These are phyloP conservation scores for Azolla pinnata DNA, from an alignment of 75 land plant genomes.

Conservation along the genomic window DNA sequence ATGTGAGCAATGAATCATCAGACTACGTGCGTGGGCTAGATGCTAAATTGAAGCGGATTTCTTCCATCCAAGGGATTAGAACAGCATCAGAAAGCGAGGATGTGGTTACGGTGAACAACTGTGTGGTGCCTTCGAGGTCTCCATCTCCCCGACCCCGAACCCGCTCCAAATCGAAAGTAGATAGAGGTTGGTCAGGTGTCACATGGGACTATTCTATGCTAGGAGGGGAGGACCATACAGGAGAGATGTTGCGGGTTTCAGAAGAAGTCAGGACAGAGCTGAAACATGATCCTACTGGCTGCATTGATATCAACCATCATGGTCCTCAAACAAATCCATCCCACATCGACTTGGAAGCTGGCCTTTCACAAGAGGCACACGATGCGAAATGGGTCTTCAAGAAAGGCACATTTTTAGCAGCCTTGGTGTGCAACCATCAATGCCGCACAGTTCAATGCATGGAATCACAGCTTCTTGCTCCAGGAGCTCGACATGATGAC, in stretches of 20 bases:
- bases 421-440: conserved; percentile 82
- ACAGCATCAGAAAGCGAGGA: conserved; percentile 47
- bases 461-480: conserved; percentile 76
- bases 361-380: background rate
- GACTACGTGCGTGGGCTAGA: conserved; percentile 77
- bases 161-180: conserved; percentile 55
- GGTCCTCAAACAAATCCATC: background rate
- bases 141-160: conserved; percentile 80
- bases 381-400: conserved; percentile 72
- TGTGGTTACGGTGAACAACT: conserved; percentile 47
- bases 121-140: conserved; percentile 29
- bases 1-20: conserved; percentile 77
- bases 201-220: conserved; percentile 35
- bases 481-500: conserved; percentile 82
- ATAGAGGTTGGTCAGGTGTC: conserved; percentile 67
- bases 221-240: conserved; percentile 2
- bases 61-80: conserved; percentile 38
- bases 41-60: conserved; percentile 64
- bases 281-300: background rate
- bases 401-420: conserved; percentile 63
- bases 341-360: background rate
- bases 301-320: background rate
- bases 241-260: conserved; percentile 19
- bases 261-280: conserved; percentile 20
- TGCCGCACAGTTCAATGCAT: conserved; percentile 83